A percentile compares a stretch with the other conserved stretches of the same genome.
These are phyloP conservation scores for Starmera stellimalicola DNA, from an alignment of 1,139 yeast genomes.

Conservation along the genomic window DNA sequence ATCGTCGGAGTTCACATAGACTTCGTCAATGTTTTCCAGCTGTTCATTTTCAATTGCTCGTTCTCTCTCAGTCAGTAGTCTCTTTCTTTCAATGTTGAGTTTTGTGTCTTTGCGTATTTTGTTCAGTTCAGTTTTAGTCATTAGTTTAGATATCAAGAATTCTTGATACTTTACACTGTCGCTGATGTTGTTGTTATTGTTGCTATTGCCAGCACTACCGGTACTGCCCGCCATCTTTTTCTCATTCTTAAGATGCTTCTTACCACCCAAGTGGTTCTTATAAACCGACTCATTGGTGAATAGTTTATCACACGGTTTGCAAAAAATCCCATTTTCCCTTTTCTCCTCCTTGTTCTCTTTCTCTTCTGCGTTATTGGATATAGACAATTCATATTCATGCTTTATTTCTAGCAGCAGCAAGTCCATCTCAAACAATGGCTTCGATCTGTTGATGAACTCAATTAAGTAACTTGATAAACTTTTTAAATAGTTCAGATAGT, in stretches of 20 bases:
- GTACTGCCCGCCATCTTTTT: slow-evolving; percentile 5
- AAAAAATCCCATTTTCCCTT: slow-evolving; percentile 38
- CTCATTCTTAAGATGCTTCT: slow-evolving; percentile 57
- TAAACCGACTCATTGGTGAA: slow-evolving; percentile 63
- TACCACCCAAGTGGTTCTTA: slow-evolving; percentile 62
- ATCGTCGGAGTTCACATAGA: slow-evolving; percentile 13
- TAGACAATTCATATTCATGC: slow-evolving; percentile 22
- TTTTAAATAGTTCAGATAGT: slow-evolving; percentile 35
- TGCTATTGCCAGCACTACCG: neutral
- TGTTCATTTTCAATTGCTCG: slow-evolving; percentile 45
- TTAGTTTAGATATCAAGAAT: slow-evolving; percentile 26
- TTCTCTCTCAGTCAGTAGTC: slow-evolving; percentile 70
- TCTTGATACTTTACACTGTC: slow-evolving; percentile 22
- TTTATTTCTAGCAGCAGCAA: slow-evolving; percentile 27
- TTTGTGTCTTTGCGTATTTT: slow-evolving; percentile 39
- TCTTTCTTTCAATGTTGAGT: slow-evolving; percentile 53
- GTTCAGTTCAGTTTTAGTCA: slow-evolving; percentile 19
- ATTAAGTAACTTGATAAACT: slow-evolving; percentile 37
- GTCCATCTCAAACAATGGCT: slow-evolving; percentile 41
- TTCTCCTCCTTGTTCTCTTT: no score
- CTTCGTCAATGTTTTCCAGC: slow-evolving; percentile 24
- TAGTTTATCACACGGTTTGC: slow-evolving; percentile 53
- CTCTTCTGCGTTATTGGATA: slow-evolving; percentile 14
- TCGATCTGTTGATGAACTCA: slow-evolving; percentile 33
- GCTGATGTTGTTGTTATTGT: slow-evolving; percentile 1